Conservation (phyloP, 306 rosid species). For the Inga laurina region DNA sequence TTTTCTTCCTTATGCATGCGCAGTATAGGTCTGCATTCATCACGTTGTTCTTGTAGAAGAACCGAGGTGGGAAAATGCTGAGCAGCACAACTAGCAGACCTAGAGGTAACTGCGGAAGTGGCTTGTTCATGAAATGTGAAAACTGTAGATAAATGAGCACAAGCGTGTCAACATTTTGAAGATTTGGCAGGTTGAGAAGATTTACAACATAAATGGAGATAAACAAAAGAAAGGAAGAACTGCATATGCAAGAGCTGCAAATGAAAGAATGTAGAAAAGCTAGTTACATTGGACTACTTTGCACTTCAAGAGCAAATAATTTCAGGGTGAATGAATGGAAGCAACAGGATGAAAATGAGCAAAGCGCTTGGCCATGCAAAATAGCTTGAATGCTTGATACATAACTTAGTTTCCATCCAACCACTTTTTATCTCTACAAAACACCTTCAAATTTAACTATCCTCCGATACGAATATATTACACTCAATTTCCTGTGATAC, state of each 20-base stretch:
- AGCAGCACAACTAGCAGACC: conserved; percentile 48
- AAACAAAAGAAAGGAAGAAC: background rate
- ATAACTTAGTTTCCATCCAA: conserved; percentile 21
- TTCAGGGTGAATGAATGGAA: background rate
- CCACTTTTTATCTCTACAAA: background rate
- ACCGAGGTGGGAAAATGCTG: conserved; percentile 71
- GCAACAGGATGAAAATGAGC: conserved; percentile 3
- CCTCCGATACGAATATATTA: background rate
- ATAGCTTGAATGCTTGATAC: background rate
- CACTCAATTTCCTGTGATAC: background rate
- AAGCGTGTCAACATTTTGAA: conserved; percentile 17
- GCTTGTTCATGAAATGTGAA: conserved; percentile 63
- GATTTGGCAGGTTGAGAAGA: background rate
- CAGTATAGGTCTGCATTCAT: conserved; percentile 61
- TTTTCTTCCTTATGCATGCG: conserved; percentile 59
- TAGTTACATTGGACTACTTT: background rate
- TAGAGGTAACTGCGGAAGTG: conserved; percentile 46
- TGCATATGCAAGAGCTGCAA: background rate
- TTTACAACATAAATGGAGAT: background rate
- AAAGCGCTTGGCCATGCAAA: conserved; percentile 6
- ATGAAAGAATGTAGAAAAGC: background rate
- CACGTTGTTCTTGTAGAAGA: conserved; percentile 78
- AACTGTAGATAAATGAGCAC: conserved; percentile 43
- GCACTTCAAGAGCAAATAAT: background rate
- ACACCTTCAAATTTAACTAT: conserved; percentile 12